A percentile compares a stretch with the other conserved stretches of the same genome.
phyloP scores from a whole-genome alignment of 176 grass and related monocot genomes.

The Triticum aestivum region DNA sequence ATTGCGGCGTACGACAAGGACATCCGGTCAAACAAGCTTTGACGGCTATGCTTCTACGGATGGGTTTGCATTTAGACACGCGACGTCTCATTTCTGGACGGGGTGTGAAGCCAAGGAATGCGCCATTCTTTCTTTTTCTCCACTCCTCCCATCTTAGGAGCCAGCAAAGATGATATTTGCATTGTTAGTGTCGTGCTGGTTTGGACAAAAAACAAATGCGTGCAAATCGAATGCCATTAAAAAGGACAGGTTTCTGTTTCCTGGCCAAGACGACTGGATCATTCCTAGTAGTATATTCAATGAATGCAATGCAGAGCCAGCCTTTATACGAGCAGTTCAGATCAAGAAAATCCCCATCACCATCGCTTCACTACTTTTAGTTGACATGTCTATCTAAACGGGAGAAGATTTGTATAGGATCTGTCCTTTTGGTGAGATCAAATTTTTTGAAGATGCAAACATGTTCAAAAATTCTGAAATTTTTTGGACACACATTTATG shows the following conservation, averaged over 20 bases:
- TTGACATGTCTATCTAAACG: too few relatives aligned
- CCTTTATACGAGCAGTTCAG: background rate
- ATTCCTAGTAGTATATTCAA: background rate
- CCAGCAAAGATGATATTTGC: background rate
- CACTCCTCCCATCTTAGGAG: background rate
- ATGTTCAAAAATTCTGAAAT: too few relatives aligned
- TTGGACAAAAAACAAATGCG: background rate
- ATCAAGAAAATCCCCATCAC: background rate
- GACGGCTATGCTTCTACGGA: background rate
- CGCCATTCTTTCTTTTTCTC: background rate
- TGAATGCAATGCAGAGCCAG: background rate
- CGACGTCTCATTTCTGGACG: background rate
- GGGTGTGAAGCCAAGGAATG: constrained; percentile 27
- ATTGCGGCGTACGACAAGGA: background rate
- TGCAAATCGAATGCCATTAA: background rate
- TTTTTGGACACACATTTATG: too few relatives aligned
- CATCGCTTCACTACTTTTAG: background rate
- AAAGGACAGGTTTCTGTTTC: background rate
- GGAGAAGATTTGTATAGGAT: too few relatives aligned
- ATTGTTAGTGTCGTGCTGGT: background rate
- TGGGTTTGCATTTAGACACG: background rate
- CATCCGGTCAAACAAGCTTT: constrained; percentile 20
- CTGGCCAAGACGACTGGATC: background rate
- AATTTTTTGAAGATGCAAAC: too few relatives aligned
- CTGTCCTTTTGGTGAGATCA: too few relatives aligned